Conservation (phyloP, 768 basidiomycete genomes). For the Hygrocybe coccinea region DNA sequence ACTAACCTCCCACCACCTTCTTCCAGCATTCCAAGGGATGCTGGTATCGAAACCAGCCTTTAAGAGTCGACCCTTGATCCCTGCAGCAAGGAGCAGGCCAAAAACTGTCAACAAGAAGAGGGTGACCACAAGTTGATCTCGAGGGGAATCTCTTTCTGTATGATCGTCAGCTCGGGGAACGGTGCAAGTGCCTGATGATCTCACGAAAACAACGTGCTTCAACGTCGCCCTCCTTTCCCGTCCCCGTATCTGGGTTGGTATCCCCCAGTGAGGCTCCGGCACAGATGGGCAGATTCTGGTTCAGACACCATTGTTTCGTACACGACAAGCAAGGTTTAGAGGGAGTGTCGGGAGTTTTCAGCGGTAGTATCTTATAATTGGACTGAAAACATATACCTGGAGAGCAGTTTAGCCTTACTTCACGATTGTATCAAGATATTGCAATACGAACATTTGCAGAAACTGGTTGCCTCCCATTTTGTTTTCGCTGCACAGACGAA, state of each 20-base stretch:
- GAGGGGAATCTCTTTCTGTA: slow-evolving; percentile 88
- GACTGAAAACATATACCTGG: slow-evolving; percentile 87
- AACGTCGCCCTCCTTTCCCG: slow-evolving; percentile 92
- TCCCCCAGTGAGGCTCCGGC: slow-evolving; percentile 77
- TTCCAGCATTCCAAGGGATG: slow-evolving; percentile 56
- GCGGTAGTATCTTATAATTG: slow-evolving; percentile 80
- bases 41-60: slow-evolving; percentile 68
- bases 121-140: slow-evolving; percentile 90
- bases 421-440: background rate
- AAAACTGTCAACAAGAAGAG: slow-evolving; percentile 85
- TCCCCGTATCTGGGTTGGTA: slow-evolving; percentile 86
- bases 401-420: slow-evolving; percentile 5
- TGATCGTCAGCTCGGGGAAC: slow-evolving; percentile 15
- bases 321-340: slow-evolving; percentile 89
- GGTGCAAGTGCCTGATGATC: slow-evolving; percentile 27
- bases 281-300: slow-evolving; percentile 84
- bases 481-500: slow-evolving; percentile 40
- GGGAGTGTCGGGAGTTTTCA: slow-evolving; percentile 77
- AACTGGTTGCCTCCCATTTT: slow-evolving; percentile 88
- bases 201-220: slow-evolving; percentile 94
- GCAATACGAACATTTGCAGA: slow-evolving; percentile 70
- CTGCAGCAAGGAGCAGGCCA: slow-evolving; percentile 77
- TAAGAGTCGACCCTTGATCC: slow-evolving; percentile 76
- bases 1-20: slow-evolving; percentile 83
- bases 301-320: slow-evolving; percentile 92